Evolutionary conservation across 192 early-diverging fungal genomes (phyloP), one percentile per base, ranked within the genome.

Genomic region (Coemansia sp.): DNA sequence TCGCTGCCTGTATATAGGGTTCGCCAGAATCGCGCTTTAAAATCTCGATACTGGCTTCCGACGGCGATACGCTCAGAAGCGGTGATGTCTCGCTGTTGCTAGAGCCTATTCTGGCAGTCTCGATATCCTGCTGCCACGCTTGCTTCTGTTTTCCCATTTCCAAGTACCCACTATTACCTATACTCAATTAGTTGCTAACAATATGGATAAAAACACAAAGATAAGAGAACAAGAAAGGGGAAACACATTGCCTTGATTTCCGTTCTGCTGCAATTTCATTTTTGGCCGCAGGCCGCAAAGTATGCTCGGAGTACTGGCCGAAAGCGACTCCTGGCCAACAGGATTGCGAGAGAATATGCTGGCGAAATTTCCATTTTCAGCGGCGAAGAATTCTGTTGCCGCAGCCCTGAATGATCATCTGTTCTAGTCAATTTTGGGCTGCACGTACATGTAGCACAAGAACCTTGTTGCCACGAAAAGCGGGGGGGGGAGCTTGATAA

Each of bases 61-160:
- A 81, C 2, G 71, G 66, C 46, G 78, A 81, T 11, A 64, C 60
- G 24, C 69, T 76, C 6, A 81, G 73, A 20, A 81, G 67, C 12
- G 69, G 67, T 26, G 73, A 66, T 14, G 63, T 57, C 12, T 75
- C 73, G 38, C 62, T 14, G 34, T 34, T 65, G 26, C 15, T 45
- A 43, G 38, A 41, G 23, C 36, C 11, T 36, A 43, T 36, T 8
- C 52, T 55, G 67, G 55, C 73, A 0, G 69, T 58, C 52, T 74
- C 72, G 11, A 66, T 51, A 33, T 67, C 69, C 23, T 51, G 43
- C 23, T 26, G 45, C 34, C 20, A 30, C n/a, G 15, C 43, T 30
- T 70, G 53, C 15, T 53, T 24, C 20, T 51, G 56, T 56, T 62
- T 65, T 14, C 56, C 61, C 73, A 75, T 75, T 34, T 20, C 44